Evolutionary conservation across 1,284 basidiomycete genomes (phyloP).

Genomic region (Caloboletus firmus): DNA sequence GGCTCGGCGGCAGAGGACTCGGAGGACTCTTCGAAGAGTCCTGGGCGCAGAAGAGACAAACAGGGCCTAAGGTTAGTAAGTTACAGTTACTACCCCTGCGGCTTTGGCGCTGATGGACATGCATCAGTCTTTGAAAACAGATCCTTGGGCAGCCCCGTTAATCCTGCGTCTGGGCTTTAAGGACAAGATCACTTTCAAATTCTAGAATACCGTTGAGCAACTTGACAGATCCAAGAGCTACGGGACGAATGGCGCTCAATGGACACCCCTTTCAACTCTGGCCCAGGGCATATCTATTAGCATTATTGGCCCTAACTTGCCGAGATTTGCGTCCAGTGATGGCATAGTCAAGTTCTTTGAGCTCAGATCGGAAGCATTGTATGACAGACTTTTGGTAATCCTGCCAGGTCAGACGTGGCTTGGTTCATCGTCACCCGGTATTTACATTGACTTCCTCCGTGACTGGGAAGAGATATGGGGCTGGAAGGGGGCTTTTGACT

Average conservation of each 20-base stretch:
- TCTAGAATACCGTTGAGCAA: conserved; percentile 89
- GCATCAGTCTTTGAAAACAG: conserved; percentile 62
- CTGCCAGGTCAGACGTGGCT: conserved; percentile 84
- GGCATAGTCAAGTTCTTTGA: conserved; percentile 65
- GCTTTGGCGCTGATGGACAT: conserved; percentile 61
- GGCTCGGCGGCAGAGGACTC: conserved; percentile 57
- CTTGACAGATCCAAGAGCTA: conserved; percentile 77
- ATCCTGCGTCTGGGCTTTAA: conserved; percentile 76
- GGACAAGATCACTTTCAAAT: conserved; percentile 75
- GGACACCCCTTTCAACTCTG: conserved; percentile 71
- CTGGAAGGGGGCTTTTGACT: conserved; percentile 83
- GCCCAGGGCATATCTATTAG: conserved; percentile 56
- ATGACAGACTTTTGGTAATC: conserved; percentile 77
- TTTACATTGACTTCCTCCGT: conserved; percentile 82
- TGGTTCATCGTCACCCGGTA: conserved; percentile 82
- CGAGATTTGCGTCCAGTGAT: conserved; percentile 37
- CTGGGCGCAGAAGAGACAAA: conserved; percentile 53
- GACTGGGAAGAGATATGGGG: conserved; percentile 91
- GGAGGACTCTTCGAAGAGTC: conserved; percentile 48
- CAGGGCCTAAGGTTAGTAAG: no score
- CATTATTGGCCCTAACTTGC: conserved; percentile 38
- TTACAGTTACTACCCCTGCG: conserved; percentile 66
- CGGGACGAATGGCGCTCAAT: conserved; percentile 70
- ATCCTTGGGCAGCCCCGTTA: conserved; percentile 82
- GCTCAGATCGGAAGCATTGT: conserved; percentile 70